These are phyloP conservation scores for Sclerotinia borealis DNA, from an alignment of 2,329 filamentous ascomycete species.

Conservation along the genomic window DNA sequence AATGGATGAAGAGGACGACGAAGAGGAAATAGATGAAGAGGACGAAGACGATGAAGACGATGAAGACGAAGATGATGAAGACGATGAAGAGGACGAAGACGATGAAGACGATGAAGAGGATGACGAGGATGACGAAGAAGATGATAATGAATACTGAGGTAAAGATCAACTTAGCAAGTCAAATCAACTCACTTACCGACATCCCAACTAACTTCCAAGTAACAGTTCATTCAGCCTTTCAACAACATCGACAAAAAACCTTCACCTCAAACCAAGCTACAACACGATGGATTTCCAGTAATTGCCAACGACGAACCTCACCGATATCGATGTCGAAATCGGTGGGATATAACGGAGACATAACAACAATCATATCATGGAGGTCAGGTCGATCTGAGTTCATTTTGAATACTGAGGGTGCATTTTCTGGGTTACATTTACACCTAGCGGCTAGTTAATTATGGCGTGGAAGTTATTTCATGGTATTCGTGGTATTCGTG, in stretches of 20 bases:
- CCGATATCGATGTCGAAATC: no score
- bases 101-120: rapidly evolving
- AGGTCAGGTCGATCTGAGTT: background rate
- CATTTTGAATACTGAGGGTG: no score
- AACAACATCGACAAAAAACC: no score
- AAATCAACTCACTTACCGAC: background rate
- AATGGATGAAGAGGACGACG: background rate
- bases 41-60: rapidly evolving
- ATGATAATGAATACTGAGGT: no score
- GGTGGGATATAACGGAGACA: no score
- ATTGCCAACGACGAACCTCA: no score
- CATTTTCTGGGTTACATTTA: background rate
- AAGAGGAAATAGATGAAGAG: background rate
- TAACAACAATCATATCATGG: background rate
- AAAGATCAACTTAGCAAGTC: background rate
- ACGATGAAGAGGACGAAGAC: background rate
- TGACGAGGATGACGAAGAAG: no score
- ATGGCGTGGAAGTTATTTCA: background rate
- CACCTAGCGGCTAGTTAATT: background rate
- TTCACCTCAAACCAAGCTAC: no score
- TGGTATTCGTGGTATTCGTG: no score
- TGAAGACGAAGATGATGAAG: no score
- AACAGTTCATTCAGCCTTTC: no score
- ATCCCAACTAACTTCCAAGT: background rate
- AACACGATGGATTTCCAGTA: no score